Conservation (phyloP, 2,329 filamentous ascomycete genomes). For the Neophaeococcomyces mojaviensis region DNA sequence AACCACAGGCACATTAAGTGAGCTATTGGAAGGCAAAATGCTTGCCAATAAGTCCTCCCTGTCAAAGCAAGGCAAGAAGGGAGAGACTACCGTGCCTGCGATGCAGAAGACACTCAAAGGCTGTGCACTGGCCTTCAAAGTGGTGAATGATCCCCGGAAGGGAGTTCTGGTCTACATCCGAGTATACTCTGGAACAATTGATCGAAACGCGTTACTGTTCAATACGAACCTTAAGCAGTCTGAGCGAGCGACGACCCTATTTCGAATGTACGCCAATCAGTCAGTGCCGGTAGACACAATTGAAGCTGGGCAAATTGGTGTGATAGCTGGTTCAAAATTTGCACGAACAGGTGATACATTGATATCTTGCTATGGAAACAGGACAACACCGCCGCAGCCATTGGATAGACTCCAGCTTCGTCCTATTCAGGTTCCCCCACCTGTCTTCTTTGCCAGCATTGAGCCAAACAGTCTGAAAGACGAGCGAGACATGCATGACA, state of each 20-base stretch:
- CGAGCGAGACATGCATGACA: constrained; percentile 69
- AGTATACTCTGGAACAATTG: constrained; percentile 77
- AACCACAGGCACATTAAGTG: constrained; percentile 47
- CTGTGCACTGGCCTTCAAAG: constrained; percentile 78
- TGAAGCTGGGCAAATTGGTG: constrained; percentile 82
- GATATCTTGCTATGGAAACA: constrained; percentile 61
- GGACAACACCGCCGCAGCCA: constrained; percentile 58
- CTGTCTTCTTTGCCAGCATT: constrained; percentile 93
- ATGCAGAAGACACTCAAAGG: constrained; percentile 56
- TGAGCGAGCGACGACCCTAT: constrained; percentile 70
- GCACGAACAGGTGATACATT: constrained; percentile 92
- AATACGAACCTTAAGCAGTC: constrained; percentile 77
- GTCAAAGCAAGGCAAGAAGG: constrained; percentile 37
- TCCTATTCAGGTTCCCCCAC: constrained; percentile 81
- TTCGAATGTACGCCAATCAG: constrained; percentile 85
- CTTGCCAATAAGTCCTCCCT: constrained; percentile 27
- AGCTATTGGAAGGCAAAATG: constrained; percentile 41
- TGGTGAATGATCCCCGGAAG: constrained; percentile 76
- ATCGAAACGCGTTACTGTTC: constrained; percentile 67
- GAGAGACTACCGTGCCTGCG: constrained; percentile 29
- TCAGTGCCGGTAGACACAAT: constrained; percentile 77
- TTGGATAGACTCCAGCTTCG: constrained; percentile 72
- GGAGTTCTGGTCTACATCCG: constrained; percentile 87
- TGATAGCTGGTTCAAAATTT: constrained; percentile 80
- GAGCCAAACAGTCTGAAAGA: constrained; percentile 72